Evolutionary conservation across 352 stramenopile species (phyloP), one percentile per base, ranked within the genome.

Genomic region (Phytophthora chlamydospora): DNA sequence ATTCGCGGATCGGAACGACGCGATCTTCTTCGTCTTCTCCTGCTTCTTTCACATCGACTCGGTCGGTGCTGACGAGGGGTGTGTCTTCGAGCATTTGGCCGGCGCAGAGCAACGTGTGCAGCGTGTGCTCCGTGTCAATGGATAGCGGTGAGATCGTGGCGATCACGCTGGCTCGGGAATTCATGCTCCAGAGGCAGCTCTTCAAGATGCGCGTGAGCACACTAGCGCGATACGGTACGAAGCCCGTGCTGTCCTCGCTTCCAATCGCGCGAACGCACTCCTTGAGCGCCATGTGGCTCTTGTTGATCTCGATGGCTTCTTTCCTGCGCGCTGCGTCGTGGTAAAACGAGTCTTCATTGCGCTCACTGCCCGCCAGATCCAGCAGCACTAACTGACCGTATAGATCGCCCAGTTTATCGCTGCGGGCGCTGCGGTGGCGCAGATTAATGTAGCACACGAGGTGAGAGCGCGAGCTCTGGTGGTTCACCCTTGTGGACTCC

Each of bases 281-380:
- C 60, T 96, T 96, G 16, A 96, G 58, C 16, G 84, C 84, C 47
- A 92, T 51, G 27, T 93, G 79, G 43, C 80, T 93, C 58, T 89
- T 88, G 63, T 96, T 96, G 69, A 96, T 95, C 51, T 93, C 82
- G 19, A 87, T 85, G 1, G 68, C 75, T 54, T 96, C 85, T 46
- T 88, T 90, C 29, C 80, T 76, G 6, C 83, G 76, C 8, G 83
- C 76, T 17, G 85, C 80, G 34, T 89, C 73, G 41, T 96, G 87
- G 45, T 91, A 79, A 24, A 91, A 90, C 41, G 83, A 83, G 41
- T 96, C 88, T 56, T 86, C 78, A 11, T 88, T 88, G 52, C 85
- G 83, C 45, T 96, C 88, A 16, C 81, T 93, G 1, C 83, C 82
- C 3, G 82, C 80, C 14, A 91, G 71, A 62, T 91, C 82, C n/a